Percentiles rank a stretch among this genome's conserved stretches.
Evolutionary conservation across 2,329 filamentous ascomycete species (phyloP).

Genomic region (Aspergillus fischeri): DNA sequence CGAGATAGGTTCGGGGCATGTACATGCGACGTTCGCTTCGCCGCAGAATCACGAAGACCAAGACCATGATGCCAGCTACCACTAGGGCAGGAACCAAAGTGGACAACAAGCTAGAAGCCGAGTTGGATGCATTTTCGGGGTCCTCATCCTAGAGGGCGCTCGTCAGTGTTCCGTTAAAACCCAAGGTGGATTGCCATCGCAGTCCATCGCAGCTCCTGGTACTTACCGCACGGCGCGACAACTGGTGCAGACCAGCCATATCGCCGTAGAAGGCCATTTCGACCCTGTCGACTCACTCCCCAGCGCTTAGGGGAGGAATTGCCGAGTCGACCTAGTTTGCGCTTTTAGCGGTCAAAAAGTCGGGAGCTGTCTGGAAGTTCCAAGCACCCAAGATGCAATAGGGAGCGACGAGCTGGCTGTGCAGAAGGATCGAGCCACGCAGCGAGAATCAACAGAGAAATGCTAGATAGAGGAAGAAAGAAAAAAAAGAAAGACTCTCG

Average conservation of each 20-base stretch:
- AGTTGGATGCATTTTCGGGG: conserved; percentile 25
- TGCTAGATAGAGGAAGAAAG: neutral
- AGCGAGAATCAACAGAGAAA: neutral
- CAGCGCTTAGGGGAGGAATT: neutral
- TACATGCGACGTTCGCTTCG: conserved; percentile 48
- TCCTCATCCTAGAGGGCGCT: conserved; percentile 8
- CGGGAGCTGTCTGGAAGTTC: neutral
- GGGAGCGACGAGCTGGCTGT: neutral
- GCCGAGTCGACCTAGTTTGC: neutral
- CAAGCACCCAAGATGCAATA: neutral
- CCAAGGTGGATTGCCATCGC: neutral
- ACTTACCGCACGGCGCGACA: conserved; percentile 20
- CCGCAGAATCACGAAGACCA: conserved; percentile 51
- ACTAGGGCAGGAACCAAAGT: conserved; percentile 47
- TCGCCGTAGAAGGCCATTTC: conserved; percentile 14
- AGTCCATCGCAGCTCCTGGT: neutral
- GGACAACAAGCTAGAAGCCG: conserved; percentile 45
- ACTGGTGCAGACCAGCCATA: conserved; percentile 14
- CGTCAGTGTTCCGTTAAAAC: neutral
- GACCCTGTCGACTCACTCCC: neutral
- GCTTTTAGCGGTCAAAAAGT: neutral
- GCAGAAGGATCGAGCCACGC: neutral
- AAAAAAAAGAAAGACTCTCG: neutral
- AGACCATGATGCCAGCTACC: conserved; percentile 42
- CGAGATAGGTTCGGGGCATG: conserved; percentile 53